Evolutionary conservation across 306 rosid genomes (phyloP).

Genomic region (Sophora flavescens): DNA sequence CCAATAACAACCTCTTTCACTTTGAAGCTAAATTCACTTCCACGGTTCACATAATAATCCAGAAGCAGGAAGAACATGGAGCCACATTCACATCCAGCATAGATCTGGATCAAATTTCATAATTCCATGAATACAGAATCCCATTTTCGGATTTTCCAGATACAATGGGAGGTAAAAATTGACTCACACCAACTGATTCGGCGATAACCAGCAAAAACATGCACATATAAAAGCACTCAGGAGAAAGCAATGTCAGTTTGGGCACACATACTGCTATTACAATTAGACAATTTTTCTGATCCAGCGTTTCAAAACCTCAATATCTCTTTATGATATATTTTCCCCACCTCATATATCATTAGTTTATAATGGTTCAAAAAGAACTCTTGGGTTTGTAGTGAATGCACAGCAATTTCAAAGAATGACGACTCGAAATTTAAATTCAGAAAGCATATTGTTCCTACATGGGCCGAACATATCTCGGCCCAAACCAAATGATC

Average conservation of each 20-base stretch:
- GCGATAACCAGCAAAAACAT: constrained; percentile 1
- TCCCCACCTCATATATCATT: neutral
- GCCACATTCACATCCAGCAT: neutral
- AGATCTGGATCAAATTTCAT: neutral
- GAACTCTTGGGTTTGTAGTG: neutral
- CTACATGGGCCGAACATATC: neutral
- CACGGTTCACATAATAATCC: constrained; percentile 15
- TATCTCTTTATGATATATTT: neutral
- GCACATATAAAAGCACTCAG: constrained; percentile 3
- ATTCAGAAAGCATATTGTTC: neutral
- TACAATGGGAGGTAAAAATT: neutral
- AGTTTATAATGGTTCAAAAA: constrained; percentile 6
- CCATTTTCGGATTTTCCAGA: neutral
- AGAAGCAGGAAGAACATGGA: constrained; percentile 21
- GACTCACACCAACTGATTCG: neutral
- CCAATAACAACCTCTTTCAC: constrained; percentile 1
- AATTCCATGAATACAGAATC: constrained; percentile 14
- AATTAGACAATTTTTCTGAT: constrained; percentile 8
- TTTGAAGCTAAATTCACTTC: constrained; percentile 30
- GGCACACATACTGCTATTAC: neutral
- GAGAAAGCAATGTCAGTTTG: neutral
- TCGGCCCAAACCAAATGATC: too few relatives aligned
- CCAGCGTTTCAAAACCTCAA: constrained; percentile 22
- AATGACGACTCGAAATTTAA: neutral
- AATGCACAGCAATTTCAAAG: constrained; percentile 11